Percentiles rank a stretch among this genome's conserved stretches.
phyloP scores from a whole-genome alignment of 805 yeast genomes.

The Kregervanrija delftensis region DNA sequence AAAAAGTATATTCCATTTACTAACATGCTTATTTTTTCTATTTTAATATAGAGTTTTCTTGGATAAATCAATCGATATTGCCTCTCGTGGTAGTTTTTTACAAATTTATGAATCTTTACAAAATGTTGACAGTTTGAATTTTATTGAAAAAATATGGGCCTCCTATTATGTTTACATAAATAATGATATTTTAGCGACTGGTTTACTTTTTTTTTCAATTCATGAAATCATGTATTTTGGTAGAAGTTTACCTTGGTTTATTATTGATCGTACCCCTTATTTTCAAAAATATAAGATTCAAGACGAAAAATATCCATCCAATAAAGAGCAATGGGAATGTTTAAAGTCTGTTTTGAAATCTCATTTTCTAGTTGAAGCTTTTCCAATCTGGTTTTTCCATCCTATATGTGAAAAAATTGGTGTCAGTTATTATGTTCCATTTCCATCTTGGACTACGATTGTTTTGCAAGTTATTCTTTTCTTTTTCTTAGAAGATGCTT shows the following conservation, averaged over 20 bases:
- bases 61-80: slow-evolving; percentile 16
- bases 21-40: slow-evolving; percentile 2
- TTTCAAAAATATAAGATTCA: slow-evolving; percentile 87
- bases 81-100: slow-evolving; percentile 18
- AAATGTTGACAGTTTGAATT: slow-evolving; percentile 30
- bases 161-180: slow-evolving; percentile 77
- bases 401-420: slow-evolving; percentile 82
- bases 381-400: slow-evolving; percentile 97
- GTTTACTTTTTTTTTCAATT: slow-evolving; percentile 68
- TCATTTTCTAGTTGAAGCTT: slow-evolving; percentile 88
- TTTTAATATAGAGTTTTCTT: slow-evolving; percentile 20
- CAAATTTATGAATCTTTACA: slow-evolving; percentile 19
- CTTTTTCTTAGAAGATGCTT: slow-evolving; percentile 83
- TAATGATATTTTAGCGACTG: slow-evolving; percentile 90
- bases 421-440: slow-evolving; percentile 73
- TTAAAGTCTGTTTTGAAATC: slow-evolving; percentile 75
- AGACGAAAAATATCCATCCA: slow-evolving; percentile 72
- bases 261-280: slow-evolving; percentile 78
- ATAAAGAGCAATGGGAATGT: slow-evolving; percentile 89
- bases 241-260: slow-evolving; percentile 87
- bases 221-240: slow-evolving; percentile 92
- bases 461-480: slow-evolving; percentile 63
- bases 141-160: slow-evolving; percentile 73
- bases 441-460: slow-evolving; percentile 62
- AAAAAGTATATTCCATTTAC: background rate